Evolutionary conservation across 495 filamentous ascomycete species (phyloP), one percentile per base, ranked within the genome.

Genomic region (Penicillium robsamsonii): DNA sequence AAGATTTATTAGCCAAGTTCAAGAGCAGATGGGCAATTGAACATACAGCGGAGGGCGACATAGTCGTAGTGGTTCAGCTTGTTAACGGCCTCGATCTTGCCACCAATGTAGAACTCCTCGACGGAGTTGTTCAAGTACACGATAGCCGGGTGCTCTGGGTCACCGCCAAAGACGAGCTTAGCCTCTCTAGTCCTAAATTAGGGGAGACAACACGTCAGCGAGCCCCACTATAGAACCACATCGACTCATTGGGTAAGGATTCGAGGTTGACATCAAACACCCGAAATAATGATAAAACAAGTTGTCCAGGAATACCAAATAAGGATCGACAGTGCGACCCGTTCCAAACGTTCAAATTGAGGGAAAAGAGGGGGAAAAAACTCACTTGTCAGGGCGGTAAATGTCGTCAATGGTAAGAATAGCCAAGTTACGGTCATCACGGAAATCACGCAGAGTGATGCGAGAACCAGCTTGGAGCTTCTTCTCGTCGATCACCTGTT

Each of bases 41-140:
- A 75, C 85, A 63, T 82, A 93, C 90, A 98, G 81, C 94, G 86
- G 53, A 96, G 83, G 68, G 85, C 95, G 62, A 97, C 91, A 79
- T 97, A 97, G 79, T 98, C 94, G 80, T 98, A 98, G 80, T 98
- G 95, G 77, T 93, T 90, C 33, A 96, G 81, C 68, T 88, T 85
- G 77, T 92, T 92, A 70, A 98, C 87, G 53, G 95, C 94, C 62
- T 97, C 90, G 50, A 98, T 75, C 82, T 91, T 96, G 69, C 94
- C 95, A 60, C 94, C 94, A 55, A 98, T 85, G 72, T 97, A 96
- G 74, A 86, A 95, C 42, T 96, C 92, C 61, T 88, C 74, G 46
- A 88, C 83, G 22, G 84, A 87, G 61, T 85, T 80, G 77, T 87
- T 86, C 38, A 98, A 84, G 75, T 93, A 96, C 62, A 86, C 88